Evolutionary conservation across 192 early-diverging fungal genomes (phyloP).

Genomic region (Bifiguratus adelaidae): DNA sequence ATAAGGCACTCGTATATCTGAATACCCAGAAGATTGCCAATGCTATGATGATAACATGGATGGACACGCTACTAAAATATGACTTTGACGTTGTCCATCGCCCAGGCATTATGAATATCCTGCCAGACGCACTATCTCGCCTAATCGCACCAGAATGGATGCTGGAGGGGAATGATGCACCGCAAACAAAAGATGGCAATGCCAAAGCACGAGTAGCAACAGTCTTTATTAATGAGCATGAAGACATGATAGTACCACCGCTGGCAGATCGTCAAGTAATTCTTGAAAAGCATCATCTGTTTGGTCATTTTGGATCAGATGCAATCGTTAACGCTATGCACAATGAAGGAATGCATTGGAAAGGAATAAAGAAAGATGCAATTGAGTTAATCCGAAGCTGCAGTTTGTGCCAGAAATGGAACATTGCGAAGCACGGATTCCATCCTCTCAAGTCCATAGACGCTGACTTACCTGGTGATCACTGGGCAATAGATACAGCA

Average conservation of each 20-base stretch:
- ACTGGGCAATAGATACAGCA: conserved; percentile 13
- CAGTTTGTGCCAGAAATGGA: conserved; percentile 7
- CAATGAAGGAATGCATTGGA: conserved; percentile 11
- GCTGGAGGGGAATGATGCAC: conserved; percentile 1
- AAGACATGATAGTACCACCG: background rate
- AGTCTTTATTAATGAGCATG: background rate
- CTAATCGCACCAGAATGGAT: background rate
- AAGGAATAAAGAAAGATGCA: conserved; percentile 6
- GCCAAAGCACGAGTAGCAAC: background rate
- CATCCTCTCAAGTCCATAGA: conserved; percentile 9
- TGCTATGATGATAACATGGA: conserved; percentile 14
- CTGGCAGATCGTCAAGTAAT: conserved; percentile 1
- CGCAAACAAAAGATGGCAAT: background rate
- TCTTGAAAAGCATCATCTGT: conserved; percentile 5
- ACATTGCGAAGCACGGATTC: conserved; percentile 15
- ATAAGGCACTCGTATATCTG: conserved; percentile 14
- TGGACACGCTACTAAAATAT: conserved; percentile 15
- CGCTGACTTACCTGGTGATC: conserved; percentile 12
- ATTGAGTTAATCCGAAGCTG: conserved; percentile 8
- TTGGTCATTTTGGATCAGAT: conserved; percentile 14
- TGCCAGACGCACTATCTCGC: conserved; percentile 20
- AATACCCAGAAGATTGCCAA: conserved; percentile 8
- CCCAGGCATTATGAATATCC: conserved; percentile 11
- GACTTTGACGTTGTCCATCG: conserved; percentile 11
- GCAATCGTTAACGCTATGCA: conserved; percentile 17